These are phyloP conservation scores for Colletotrichum tofieldiae DNA, from an alignment of 2,329 filamentous ascomycete genomes.

Conservation along the genomic window DNA sequence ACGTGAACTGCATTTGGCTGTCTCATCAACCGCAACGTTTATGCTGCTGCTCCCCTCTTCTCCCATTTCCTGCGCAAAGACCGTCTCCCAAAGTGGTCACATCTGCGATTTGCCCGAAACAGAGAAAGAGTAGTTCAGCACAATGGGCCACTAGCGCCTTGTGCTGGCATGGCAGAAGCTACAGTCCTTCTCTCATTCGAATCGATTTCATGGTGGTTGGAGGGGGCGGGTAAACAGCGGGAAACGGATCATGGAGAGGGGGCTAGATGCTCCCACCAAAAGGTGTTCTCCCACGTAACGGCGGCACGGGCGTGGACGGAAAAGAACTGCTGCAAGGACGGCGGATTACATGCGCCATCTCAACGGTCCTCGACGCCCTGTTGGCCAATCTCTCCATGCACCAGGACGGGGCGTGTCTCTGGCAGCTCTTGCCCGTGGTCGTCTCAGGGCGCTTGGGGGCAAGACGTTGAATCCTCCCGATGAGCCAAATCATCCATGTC, in stretches of 20 bases:
- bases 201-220: background rate
- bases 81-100: background rate
- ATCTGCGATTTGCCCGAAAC: background rate
- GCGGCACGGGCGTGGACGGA: background rate
- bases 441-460: slow-evolving; percentile 29
- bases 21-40: background rate
- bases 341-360: slow-evolving; percentile 23
- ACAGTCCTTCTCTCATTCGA: slow-evolving; percentile 3
- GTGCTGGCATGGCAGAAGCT: background rate
- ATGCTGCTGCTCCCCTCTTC: background rate
- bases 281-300: background rate
- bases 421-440: slow-evolving; percentile 25
- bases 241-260: background rate
- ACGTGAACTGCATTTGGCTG: background rate
- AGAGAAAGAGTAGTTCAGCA: background rate
- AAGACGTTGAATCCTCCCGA: slow-evolving; percentile 43
- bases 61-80: background rate
- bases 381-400: slow-evolving; percentile 28
- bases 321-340: slow-evolving; percentile 11
- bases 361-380: slow-evolving; percentile 7
- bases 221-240: background rate
- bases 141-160: background rate
- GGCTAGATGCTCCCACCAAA: slow-evolving; percentile 1
- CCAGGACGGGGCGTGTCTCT: slow-evolving; percentile 17
- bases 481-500: slow-evolving; percentile 42